phyloP scores from a whole-genome alignment of 768 basidiomycete genomes.

The Terana coerulea region DNA sequence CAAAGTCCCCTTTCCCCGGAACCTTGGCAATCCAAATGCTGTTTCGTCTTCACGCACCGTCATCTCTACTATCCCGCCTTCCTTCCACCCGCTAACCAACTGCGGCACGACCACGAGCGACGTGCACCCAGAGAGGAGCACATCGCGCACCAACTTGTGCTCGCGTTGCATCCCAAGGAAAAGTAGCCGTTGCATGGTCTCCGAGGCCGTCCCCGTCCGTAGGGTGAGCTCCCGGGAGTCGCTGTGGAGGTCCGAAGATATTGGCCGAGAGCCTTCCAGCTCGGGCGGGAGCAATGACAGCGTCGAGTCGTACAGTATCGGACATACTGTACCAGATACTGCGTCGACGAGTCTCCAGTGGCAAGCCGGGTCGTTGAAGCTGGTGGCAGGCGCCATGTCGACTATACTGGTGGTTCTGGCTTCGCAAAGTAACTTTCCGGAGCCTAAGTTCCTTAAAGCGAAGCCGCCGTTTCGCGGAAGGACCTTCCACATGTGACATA shows the following conservation, averaged over 20 bases:
- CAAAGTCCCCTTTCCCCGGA: too few relatives aligned
- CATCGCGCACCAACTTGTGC: neutral
- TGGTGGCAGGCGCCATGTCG: neutral
- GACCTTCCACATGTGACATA: slow-evolving; percentile 1
- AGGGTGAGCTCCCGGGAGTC: neutral
- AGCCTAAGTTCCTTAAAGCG: neutral
- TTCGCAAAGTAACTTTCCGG: neutral
- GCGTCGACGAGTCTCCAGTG: slow-evolving; percentile 2
- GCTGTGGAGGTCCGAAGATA: neutral
- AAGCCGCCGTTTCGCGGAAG: neutral
- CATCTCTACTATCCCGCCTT: too few relatives aligned
- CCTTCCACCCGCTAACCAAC: neutral
- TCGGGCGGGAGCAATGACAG: neutral
- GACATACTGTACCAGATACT: neutral
- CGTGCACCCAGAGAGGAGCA: neutral
- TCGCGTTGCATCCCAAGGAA: neutral
- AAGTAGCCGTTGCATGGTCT: neutral
- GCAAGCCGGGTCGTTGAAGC: neutral
- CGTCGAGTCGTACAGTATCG: neutral
- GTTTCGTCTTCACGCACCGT: too few relatives aligned
- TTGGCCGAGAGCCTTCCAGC: neutral
- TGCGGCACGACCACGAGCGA: neutral
- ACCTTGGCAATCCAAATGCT: too few relatives aligned
- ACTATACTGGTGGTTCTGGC: neutral
- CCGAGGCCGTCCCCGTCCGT: neutral